Conservation (phyloP, 1,284 basidiomycete species). For the Cystobasidiaceae sp. region DNA sequence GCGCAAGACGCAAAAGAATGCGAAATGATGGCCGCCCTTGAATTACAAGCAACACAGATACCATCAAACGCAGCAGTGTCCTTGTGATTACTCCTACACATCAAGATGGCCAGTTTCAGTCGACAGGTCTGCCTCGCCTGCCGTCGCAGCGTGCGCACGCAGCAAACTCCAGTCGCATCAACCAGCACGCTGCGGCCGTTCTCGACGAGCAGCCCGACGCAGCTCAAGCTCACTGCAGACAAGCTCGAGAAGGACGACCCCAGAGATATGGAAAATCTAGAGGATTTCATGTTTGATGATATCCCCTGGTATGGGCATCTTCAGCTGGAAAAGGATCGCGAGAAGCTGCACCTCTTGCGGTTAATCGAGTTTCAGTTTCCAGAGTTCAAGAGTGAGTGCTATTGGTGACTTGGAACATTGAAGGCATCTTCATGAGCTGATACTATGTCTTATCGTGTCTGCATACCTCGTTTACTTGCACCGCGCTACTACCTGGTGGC, state of each 20-base stretch:
- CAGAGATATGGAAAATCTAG: slow-evolving; percentile 14
- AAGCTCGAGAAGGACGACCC: slow-evolving; percentile 25
- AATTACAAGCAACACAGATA: not conserved
- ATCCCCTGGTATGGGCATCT: slow-evolving; percentile 25
- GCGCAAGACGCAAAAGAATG: no score
- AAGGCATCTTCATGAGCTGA: no score
- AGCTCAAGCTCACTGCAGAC: slow-evolving; percentile 11
- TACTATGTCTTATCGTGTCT: no score
- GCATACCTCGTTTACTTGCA: no score
- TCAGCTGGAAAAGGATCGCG: slow-evolving; percentile 37
- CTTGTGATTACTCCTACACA: not conserved
- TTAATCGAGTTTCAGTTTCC: slow-evolving; percentile 40
- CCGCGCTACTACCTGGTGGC: no score
- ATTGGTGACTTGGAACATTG: no score
- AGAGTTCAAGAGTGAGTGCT: slow-evolving; percentile 36
- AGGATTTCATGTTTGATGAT: slow-evolving; percentile 24
- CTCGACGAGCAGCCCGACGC: no score
- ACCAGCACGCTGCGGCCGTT: not conserved
- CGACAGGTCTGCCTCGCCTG: slow-evolving; percentile 6
- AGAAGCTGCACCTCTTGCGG: slow-evolving; percentile 40
- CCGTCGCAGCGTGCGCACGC: not conserved
- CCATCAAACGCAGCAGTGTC: not conserved
- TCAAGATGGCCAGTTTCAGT: not conserved
- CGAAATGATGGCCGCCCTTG: no score
- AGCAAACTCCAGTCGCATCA: not conserved